Conservation (phyloP, 1,139 yeast species). For the Candida sp. region DNA sequence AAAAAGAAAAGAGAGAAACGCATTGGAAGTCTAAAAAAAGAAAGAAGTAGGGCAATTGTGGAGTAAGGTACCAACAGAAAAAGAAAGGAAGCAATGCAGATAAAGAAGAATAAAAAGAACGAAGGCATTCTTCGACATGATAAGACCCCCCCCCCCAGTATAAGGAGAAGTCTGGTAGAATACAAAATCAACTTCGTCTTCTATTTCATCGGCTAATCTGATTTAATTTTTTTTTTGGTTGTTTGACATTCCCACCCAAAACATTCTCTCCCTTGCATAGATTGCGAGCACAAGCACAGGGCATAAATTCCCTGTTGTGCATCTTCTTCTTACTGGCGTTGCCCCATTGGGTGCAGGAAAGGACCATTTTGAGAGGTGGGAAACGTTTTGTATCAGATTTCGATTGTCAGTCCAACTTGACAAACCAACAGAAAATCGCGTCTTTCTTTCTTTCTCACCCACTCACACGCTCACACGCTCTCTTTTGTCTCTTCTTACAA, state of each 20-base stretch:
- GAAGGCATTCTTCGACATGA: too few species aligned
- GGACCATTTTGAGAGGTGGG: not conserved
- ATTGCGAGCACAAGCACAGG: not conserved
- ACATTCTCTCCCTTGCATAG: slow-evolving; percentile 6
- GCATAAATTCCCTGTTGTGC: not conserved
- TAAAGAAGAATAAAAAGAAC: not conserved
- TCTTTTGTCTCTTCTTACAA: too few species aligned
- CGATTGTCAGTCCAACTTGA: too few species aligned
- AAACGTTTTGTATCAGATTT: not conserved
- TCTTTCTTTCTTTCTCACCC: not conserved
- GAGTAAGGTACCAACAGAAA: not conserved
- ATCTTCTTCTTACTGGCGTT: too few species aligned
- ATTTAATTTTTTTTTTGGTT: not conserved
- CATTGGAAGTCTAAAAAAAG: not conserved
- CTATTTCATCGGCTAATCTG: not conserved
- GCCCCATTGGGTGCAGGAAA: too few species aligned
- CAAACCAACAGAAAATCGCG: not conserved
- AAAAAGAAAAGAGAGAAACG: not conserved
- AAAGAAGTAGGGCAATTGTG: not conserved
- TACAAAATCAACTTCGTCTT: not conserved
- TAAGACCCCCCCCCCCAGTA: too few species aligned
- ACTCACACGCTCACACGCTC: too few species aligned
- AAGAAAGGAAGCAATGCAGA: not conserved
- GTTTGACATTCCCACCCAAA: not conserved
- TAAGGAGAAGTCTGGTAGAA: not conserved